Conservation (phyloP, 106 monocot genomes). For the Posidonia australis region DNA sequence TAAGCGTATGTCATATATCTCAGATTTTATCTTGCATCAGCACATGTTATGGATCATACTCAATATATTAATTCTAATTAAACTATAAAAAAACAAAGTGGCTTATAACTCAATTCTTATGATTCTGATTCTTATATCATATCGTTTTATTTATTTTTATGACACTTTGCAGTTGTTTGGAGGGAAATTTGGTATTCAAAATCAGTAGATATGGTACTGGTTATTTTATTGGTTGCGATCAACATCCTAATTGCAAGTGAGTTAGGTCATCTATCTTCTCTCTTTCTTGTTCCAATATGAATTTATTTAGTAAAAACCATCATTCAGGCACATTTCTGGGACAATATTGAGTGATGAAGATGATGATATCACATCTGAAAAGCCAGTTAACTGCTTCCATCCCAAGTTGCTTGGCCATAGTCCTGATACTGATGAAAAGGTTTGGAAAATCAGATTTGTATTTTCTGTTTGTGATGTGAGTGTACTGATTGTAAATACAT, state of each 20-base stretch:
- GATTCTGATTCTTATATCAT: neutral
- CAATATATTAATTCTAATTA: too few species aligned
- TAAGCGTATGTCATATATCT: too few species aligned
- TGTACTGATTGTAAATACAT: neutral
- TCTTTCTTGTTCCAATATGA: neutral
- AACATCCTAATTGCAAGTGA: conserved; percentile 95
- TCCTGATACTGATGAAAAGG: conserved; percentile 64
- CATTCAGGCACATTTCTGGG: conserved; percentile 55
- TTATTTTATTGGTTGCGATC: conserved; percentile 96
- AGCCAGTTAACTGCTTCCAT: conserved; percentile 43
- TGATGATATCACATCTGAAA: conserved; percentile 23
- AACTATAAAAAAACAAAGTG: too few species aligned
- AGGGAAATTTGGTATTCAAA: conserved; percentile 76
- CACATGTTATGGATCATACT: too few species aligned
- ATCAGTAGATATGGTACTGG: conserved; percentile 86
- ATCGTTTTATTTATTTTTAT: too few species aligned
- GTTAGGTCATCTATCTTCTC: conserved; percentile 12
- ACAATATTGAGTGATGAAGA: conserved; percentile 39
- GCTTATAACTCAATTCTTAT: neutral
- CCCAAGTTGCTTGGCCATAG: conserved; percentile 58
- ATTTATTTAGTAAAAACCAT: neutral
- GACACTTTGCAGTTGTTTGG: conserved; percentile 53
- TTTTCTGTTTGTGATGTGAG: neutral
- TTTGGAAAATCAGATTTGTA: conserved; percentile 7
- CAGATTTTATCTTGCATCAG: too few species aligned